These are phyloP conservation scores for Boletus reticuloceps DNA, from an alignment of 768 basidiomycete genomes.

Conservation along the genomic window DNA sequence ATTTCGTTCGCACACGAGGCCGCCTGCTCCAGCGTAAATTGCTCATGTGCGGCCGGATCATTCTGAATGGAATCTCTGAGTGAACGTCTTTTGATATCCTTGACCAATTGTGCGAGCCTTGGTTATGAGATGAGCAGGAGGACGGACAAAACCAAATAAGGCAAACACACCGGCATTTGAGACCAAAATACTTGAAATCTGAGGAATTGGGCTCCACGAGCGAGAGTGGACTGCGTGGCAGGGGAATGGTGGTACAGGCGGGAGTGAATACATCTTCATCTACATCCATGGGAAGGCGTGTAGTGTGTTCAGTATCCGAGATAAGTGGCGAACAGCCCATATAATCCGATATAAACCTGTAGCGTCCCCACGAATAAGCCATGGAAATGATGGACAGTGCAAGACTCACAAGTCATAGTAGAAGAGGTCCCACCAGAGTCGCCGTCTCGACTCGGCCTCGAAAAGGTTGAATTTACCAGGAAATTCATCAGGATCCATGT, in stretches of 20 bases:
- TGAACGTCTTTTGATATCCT: conserved; percentile 54
- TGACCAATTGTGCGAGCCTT: conserved; percentile 64
- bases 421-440: conserved; percentile 79
- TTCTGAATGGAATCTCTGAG: conserved; percentile 38
- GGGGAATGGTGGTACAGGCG: conserved; percentile 43
- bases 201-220: conserved; percentile 28
- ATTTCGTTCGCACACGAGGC: conserved; percentile 56
- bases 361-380: conserved; percentile 12
- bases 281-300: conserved; percentile 54
- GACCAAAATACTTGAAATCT: conserved; percentile 48
- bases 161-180: conserved; percentile 57
- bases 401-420: conserved; percentile 74
- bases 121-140: conserved; percentile 2
- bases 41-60: conserved; percentile 24
- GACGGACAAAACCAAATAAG: not conserved
- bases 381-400: not conserved
- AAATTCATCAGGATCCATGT: conserved; percentile 55
- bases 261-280: conserved; percentile 53
- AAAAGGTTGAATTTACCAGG: conserved; percentile 46
- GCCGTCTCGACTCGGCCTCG: conserved; percentile 49
- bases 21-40: conserved; percentile 60
- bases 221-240: conserved; percentile 30
- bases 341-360: conserved; percentile 68
- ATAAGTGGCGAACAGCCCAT: conserved; percentile 64
- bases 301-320: conserved; percentile 51